phyloP scores from a whole-genome alignment of 345 rosid species.

The Cardamine chenopodiifolia region DNA sequence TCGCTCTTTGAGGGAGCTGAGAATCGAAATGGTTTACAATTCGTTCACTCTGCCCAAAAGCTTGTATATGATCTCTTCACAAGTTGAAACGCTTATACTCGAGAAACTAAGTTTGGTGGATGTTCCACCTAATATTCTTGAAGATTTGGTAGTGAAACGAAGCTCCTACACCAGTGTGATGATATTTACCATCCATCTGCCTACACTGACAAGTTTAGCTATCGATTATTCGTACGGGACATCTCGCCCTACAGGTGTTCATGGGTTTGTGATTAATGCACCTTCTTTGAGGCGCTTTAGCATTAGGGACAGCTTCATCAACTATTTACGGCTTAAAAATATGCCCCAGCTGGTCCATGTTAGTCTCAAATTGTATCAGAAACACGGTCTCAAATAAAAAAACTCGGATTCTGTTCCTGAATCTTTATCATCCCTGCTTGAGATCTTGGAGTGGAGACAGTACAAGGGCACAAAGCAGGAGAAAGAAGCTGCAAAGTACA shows the following conservation, averaged over 20 bases:
- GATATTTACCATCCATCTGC: background rate
- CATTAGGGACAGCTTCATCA: constrained; percentile 15
- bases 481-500: too few relatives aligned
- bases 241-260: background rate
- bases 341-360: constrained; percentile 1
- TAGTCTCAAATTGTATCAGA: too few relatives aligned
- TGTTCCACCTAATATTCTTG: background rate
- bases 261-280: constrained; percentile 21
- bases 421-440: too few relatives aligned
- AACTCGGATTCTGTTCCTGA: too few relatives aligned
- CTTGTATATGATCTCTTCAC: background rate
- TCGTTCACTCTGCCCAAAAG: background rate
- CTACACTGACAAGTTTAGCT: constrained; percentile 11
- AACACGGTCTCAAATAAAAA: too few relatives aligned
- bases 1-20: constrained; percentile 20
- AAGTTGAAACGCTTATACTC: background rate
- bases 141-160: constrained; percentile 24
- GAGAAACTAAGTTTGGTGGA: constrained; percentile 12
- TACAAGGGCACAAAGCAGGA: too few relatives aligned
- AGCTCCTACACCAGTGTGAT: background rate
- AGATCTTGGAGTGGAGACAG: too few relatives aligned
- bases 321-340: background rate
- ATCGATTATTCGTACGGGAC: background rate
- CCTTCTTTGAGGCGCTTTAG: constrained; percentile 27
- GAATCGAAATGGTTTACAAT: background rate